These are phyloP conservation scores for Hyaloscypha variabilis DNA, from an alignment of 495 filamentous ascomycete genomes.

Conservation along the genomic window DNA sequence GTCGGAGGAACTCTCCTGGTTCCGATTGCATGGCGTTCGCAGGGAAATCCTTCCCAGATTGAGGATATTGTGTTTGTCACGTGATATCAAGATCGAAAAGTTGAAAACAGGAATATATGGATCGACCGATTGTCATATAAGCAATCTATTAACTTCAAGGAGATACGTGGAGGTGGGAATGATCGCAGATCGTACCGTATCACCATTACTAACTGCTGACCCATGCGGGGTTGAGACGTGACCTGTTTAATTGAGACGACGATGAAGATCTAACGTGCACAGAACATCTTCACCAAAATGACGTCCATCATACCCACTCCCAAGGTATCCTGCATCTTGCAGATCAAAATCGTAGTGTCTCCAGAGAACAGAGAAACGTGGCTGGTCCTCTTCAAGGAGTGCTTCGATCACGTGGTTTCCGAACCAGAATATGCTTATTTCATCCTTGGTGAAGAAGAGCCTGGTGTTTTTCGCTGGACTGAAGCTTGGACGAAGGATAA, in stretches of 20 bases:
- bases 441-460: conserved; percentile 1
- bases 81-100: not conserved
- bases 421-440: conserved; percentile 19
- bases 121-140: not conserved
- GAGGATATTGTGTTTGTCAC: not conserved
- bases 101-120: not conserved
- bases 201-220: not conserved
- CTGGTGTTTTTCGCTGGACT: conserved; percentile 13
- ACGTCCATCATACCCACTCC: not conserved
- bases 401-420: conserved; percentile 4
- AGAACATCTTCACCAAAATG: not conserved
- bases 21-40: not conserved
- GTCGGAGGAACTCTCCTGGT: not conserved
- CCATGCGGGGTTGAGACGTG: not conserved
- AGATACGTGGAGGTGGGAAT: not conserved
- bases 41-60: too few species aligned
- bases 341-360: conserved; percentile 7
- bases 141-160: not conserved
- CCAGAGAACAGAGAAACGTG: not conserved
- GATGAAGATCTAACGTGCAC: not conserved
- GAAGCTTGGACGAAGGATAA: conserved; percentile 18
- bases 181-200: not conserved
- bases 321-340: not conserved
- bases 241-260: not conserved
- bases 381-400: conserved; percentile 8